Percentiles rank a stretch among this genome's conserved stretches.
Conservation (phyloP, 169 alveolate genomes). For the Eimeria brunetti region DNA sequence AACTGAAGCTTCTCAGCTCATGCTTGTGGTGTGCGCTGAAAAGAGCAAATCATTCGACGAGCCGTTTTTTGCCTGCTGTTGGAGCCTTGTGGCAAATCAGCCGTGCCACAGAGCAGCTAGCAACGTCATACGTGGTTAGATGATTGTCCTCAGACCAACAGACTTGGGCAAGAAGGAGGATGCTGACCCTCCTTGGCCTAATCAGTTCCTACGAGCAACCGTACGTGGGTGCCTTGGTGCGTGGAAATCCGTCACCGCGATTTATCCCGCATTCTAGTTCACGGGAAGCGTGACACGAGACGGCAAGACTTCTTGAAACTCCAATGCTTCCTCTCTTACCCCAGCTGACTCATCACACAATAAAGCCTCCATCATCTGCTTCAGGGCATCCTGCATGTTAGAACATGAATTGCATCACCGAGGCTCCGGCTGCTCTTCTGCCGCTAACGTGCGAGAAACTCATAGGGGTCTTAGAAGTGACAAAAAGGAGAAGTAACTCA, state of each 20-base stretch:
- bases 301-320: not conserved
- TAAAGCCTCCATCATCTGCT: conserved; percentile 33
- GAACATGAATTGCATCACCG: not conserved
- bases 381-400: conserved; percentile 17
- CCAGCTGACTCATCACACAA: conserved; percentile 10
- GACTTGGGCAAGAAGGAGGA: not conserved
- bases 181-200: not conserved
- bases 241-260: not conserved
- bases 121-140: not conserved
- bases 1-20: not conserved
- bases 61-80: not conserved
- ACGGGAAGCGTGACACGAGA: not conserved
- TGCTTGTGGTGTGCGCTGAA: not conserved
- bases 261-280: not conserved
- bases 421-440: not conserved
- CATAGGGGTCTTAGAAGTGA: not conserved
- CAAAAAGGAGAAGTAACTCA: not conserved
- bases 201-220: not conserved
- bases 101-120: not conserved
- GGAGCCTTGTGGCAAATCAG: not conserved
- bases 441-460: not conserved
- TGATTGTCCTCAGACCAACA: not conserved
- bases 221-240: not conserved
- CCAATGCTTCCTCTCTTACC: conserved; percentile 56
- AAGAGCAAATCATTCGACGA: not conserved